Evolutionary conservation across 2,329 filamentous ascomycete species (phyloP), one percentile per base, ranked within the genome.

Genomic region (Aaosphaeria arxii): DNA sequence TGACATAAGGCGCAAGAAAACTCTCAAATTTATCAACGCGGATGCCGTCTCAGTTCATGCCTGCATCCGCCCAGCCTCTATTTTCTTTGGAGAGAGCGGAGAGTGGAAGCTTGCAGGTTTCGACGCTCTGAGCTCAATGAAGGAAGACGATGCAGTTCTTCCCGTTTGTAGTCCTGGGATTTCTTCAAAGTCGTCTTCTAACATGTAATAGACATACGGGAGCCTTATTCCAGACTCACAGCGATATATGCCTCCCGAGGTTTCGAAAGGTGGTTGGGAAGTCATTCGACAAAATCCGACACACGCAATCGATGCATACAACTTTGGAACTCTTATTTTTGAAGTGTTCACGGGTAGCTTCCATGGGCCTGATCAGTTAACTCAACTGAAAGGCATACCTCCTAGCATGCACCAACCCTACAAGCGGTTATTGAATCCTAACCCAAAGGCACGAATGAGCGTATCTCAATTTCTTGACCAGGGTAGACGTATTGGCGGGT

Each of bases 21-120:
- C 94, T 0, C 73, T 97, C 57, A 96, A 94, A 63, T 99, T 99
- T 65, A 89, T 99, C 69, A 99, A 99, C 63, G 85, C 88, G 42
- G 94, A 99, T 57, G 94, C 91, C 3, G 80, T 87, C 2, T 96
- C 91, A 0, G 88, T 99, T 44, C 94, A 99, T 62, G 94, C 91
- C 43, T 89, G 84, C 61, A 77, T 99, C 45, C 85, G 89, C 53
- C 87, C 89, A 17, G 88, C 88, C 1, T 96, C 92, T 0, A 80
- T 99, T 55, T 99, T 91, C 71, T 94, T 89, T 4, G 91, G 90
- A 51, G 92, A 97, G 66, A 96, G 94, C 64, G 94, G 94, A 49
- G 94, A 99, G 73, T 99, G 94, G 94, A 97, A 95, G 65, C 76
- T 99, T 2, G 91, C 88, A 17, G 94, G 94, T 1, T 95, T 99